Base-by-base conservation (phyloP, 805 yeast genomes). In the Zygosaccharomyces lentus region DNA sequence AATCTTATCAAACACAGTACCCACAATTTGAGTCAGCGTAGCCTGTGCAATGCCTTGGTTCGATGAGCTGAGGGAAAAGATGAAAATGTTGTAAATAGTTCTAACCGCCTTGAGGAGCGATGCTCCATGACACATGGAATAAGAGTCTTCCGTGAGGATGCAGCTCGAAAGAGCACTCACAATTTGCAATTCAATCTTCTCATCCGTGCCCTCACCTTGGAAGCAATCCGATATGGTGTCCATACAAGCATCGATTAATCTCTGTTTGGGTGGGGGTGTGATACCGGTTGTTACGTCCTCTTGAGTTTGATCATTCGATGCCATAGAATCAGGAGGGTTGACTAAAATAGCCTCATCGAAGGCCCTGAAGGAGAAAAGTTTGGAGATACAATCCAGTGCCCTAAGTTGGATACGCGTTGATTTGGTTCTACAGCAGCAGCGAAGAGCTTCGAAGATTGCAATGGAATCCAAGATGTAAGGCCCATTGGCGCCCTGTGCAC, bases 11-110 rank as follows among this genome's bases (percentile, higher is more conserved):
- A 88, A 93, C 9, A 90, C 83, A 7, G 87, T 81, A 45, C 82
- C 81, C 17, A 93, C 87, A 58, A 91, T 84, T 68, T 93, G 99
- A 2, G 95, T 87, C 53, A 93, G 73, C 6, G 93, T 84, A 1
- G 96, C 98, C 70, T 95, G 98, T 0, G 99, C 98, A 49, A 90
- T 82, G 1, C 89, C 86, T 67, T 93, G 99, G 61, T 89, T 91
- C 21, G 85, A 72, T 2, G 91, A 80, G 15, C 84, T 81, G 49
- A 85, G 72, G 0, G 97, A 88, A 46, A 87, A 76, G 34, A 93
- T 83, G 59, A 91, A 95, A 23, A 95, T 86, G 62, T 89, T 90
- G 70, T 93, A 93, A 23, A 91, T 87, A 59, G 87, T 96, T 65
- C 98, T 79, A 30, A 95, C 83, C 0, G 98, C 97, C 60, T 86